Percentiles rank a stretch among this genome's conserved stretches.
These are phyloP conservation scores for Aspergillus sp. DNA, from an alignment of 2,329 filamentous ascomycete species.

Conservation along the genomic window DNA sequence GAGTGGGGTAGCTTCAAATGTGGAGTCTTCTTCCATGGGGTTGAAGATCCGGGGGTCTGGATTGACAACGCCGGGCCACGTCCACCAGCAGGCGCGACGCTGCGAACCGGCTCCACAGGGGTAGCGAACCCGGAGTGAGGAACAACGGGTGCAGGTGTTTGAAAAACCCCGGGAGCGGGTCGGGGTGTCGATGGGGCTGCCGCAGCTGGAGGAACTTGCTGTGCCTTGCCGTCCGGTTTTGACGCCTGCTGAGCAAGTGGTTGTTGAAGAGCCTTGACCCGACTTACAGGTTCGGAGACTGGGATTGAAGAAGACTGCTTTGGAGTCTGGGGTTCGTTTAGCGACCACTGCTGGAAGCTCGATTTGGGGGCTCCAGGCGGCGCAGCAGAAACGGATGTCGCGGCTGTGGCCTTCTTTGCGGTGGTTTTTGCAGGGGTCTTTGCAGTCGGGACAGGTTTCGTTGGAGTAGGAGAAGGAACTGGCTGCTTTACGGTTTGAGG, in stretches of 20 bases:
- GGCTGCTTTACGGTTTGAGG: constrained; percentile 27
- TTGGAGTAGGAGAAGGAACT: constrained; percentile 20
- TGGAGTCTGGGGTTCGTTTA: constrained; percentile 38
- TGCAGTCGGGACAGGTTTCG: constrained; percentile 16
- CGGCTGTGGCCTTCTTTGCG: constrained; percentile 22
- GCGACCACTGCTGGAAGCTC: constrained; percentile 44
- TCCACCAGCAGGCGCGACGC: constrained; percentile 28
- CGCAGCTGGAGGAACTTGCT: constrained; percentile 24
- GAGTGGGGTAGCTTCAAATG: constrained; percentile 39
- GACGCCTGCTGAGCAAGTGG: constrained; percentile 26
- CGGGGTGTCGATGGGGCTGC: constrained; percentile 35
- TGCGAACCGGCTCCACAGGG: constrained; percentile 31
- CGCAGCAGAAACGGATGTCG: constrained; percentile 21
- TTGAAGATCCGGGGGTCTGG: constrained; percentile 45
- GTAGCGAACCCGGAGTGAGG: constrained; percentile 32
- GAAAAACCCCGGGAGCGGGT: constrained; percentile 22
- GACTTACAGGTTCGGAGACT: constrained; percentile 22
- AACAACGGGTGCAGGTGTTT: constrained; percentile 32
- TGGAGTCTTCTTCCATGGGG: constrained; percentile 50
- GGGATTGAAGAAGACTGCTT: constrained; percentile 30
- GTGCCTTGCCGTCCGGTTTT: constrained; percentile 21
- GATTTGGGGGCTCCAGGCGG: constrained; percentile 33
- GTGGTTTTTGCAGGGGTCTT: constrained; percentile 22
- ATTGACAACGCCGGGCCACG: constrained; percentile 41
- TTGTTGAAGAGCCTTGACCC: constrained; percentile 25